phyloP scores from a whole-genome alignment of 805 yeast genomes.

The Saccharomycopsis capsularis region DNA sequence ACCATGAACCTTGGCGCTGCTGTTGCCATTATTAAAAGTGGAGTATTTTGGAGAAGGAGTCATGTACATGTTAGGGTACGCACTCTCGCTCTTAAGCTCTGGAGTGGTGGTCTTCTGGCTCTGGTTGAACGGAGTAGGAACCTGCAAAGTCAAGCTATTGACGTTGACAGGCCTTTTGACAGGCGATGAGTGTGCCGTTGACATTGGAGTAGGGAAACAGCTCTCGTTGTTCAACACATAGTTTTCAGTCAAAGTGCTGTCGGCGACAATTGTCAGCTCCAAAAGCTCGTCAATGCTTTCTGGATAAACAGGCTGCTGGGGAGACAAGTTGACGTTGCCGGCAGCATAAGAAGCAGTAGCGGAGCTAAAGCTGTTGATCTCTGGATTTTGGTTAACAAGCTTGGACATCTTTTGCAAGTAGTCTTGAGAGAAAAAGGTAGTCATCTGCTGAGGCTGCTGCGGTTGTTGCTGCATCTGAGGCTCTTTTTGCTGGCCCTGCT shows the following conservation, averaged over 20 bases:
- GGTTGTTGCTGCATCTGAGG: conserved; percentile 3
- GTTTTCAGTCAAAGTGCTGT: not conserved
- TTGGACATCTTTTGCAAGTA: conserved; percentile 7
- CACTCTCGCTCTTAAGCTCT: conserved; percentile 2
- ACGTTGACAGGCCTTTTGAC: conserved; percentile 10
- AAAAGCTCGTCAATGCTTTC: conserved; percentile 6
- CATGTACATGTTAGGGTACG: conserved; percentile 4
- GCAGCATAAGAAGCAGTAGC: not conserved
- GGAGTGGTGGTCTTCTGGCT: conserved; percentile 1
- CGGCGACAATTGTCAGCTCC: not conserved
- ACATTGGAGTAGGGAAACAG: conserved; percentile 11
- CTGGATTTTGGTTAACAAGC: not conserved
- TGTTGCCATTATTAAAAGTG: conserved; percentile 3
- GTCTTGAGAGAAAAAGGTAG: conserved; percentile 5
- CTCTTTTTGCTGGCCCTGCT: conserved; percentile 9
- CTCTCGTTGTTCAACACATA: not conserved
- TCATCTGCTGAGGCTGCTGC: not conserved
- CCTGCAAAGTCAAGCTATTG: conserved; percentile 2
- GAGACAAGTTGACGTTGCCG: no score
- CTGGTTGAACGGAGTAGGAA: conserved; percentile 3
- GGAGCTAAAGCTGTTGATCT: not conserved
- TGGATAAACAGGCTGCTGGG: conserved; percentile 4
- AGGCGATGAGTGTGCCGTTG: conserved; percentile 17
- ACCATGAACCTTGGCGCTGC: no score
- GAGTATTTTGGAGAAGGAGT: conserved; percentile 19